A percentile compares a stretch with the other conserved stretches of the same genome.
Conservation (phyloP, 768 basidiomycete species). For the Panaeolus cyanescens region DNA sequence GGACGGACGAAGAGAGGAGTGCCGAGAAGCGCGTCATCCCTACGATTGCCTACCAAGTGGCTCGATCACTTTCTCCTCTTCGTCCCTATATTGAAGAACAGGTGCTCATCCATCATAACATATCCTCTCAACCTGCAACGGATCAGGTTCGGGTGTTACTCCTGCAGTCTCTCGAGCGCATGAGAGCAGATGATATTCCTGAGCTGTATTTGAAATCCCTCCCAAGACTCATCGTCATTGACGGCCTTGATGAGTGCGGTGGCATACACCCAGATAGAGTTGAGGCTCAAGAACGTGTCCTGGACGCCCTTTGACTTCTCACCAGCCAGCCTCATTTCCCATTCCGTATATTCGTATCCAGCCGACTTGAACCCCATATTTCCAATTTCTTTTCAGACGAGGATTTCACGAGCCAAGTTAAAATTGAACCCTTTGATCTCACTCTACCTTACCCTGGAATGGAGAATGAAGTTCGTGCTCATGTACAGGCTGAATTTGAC, state of each 20-base stretch:
- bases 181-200: background rate
- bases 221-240: slow-evolving; percentile 2
- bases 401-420: no score
- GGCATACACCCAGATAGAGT: background rate
- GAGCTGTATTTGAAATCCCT: background rate
- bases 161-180: background rate
- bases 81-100: background rate
- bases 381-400: background rate
- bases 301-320: background rate
- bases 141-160: background rate
- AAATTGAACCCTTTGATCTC: background rate
- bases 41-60: background rate
- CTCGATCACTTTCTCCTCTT: background rate
- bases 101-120: background rate
- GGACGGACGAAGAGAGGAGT: background rate
- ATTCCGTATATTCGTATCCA: background rate
- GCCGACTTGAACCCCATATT: background rate
- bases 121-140: background rate
- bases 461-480: background rate
- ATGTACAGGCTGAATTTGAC: background rate
- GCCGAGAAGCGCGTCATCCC: background rate
- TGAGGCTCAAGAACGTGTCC: background rate
- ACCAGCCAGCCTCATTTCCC: background rate
- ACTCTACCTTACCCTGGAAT: background rate
- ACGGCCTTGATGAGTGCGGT: slow-evolving; percentile 7